Base-by-base conservation (phyloP, 2,329 filamentous ascomycete species). In the Clarireedia sp. region DNA sequence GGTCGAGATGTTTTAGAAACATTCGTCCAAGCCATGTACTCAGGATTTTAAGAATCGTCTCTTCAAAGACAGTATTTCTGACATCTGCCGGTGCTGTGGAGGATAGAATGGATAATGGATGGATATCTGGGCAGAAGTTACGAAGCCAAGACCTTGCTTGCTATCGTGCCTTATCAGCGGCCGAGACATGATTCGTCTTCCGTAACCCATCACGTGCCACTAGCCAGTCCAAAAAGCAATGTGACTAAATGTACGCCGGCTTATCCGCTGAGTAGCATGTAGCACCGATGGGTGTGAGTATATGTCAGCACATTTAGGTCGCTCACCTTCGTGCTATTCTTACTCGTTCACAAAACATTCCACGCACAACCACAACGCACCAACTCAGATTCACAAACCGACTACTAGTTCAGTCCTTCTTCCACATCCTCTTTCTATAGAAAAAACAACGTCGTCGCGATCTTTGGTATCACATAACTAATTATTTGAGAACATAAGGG, bases 1-100 rank as follows among this genome's bases (percentile, higher is more conserved):
- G 82, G 74, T 99, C 92, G 71, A 97, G 81, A 66, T 87, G 84
- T 79, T 95, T 92, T 79, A 96, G 80, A 82, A 95, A 96, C 92
- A 97, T 97, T 79, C 88, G 89, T 87, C 76, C 81, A 77, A 70
- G 74, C 75, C 65, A 65, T 66, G 51, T 57, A 62, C 52, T 47
- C 41, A 52, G 41, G 44, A 43, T 49, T 37, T 47, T 40, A 43
- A 51, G 10, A 24, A 45, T 24, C 44, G 26, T 44, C 37, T 54
- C n/a, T 50, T 47, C 17, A 19, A 37, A 44, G 37, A 43, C 51
- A 38, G 17, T 44, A 10, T 19, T 16, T 29, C 24, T 16, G 40
- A 56, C 53, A 41, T 48, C 37, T 52, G 53, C 9, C 40, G 29
- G 29, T 33, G 29, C 29, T 12, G 29, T 12, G 10, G 9, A 33